Evolutionary conservation across 2,329 filamentous ascomycete species (phyloP), one percentile per base, ranked within the genome.

Genomic region (Pezicula rhizophila): DNA sequence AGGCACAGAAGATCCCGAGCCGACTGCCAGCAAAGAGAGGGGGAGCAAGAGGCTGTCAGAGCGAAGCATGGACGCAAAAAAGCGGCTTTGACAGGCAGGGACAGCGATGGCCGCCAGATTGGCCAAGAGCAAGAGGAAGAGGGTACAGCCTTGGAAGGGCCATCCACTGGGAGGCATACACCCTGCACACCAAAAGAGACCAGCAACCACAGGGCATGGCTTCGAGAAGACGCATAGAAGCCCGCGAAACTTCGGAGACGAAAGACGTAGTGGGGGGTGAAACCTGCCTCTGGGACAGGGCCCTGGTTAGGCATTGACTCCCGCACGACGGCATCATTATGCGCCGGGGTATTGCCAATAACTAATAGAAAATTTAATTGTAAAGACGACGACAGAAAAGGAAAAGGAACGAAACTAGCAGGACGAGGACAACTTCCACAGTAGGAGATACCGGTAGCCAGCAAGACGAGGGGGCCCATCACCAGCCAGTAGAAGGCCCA

Each of bases 151-250:
- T 23, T 23, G 23, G 42, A 17, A 23, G 23, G 37, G 44, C 25
- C 33, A 12, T n/a, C 42, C 15, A n/a, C 18, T 14, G 39, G 8
- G n/a, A 39, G 37, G 38, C 41, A 45, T 40, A 23, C 23, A 47
- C 50, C 39, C 33, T 41, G 41, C 42, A 15, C 40, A 34, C 23
- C 20, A 26, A 18, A 17, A 23, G 39, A 40, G 31, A 14, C 35
- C 43, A 43, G 44, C 18, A 10, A 26, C 40, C 47, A 42, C 52
- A 53, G 46, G 48, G 50, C 55, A 57, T 55, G 46, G 52, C 49
- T 46, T 55, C 48, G 57, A 46, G 56, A 58, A 58, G 47, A 46
- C 51, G 56, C 47, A 59, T 59, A 49, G 58, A 60, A 60, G 57
- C 43, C 48, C 56, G 42, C 56, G 45, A 59, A 55, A 58, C 56